These are phyloP conservation scores for Penicillium sp. DNA, from an alignment of 2,329 filamentous ascomycete genomes.

Conservation along the genomic window DNA sequence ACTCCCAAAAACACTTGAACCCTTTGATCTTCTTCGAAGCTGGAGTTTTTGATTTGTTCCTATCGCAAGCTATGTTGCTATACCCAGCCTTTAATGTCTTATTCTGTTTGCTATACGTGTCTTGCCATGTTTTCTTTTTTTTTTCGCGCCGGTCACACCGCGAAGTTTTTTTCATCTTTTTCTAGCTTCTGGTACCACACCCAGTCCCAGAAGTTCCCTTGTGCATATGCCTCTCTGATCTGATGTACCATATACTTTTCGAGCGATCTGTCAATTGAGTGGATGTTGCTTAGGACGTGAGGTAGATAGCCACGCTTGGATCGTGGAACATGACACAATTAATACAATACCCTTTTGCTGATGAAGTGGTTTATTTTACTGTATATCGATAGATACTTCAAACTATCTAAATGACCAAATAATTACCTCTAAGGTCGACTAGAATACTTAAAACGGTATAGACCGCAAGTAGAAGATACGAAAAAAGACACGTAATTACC, in stretches of 20 bases:
- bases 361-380: neutral
- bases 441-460: neutral
- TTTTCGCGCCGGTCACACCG: constrained; percentile 20
- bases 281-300: constrained; percentile 16
- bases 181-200: constrained; percentile 1
- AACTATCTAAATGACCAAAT: too few relatives aligned
- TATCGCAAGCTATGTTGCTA: constrained; percentile 31
- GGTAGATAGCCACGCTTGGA: constrained; percentile 24
- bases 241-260: constrained; percentile 13
- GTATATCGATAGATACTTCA: too few relatives aligned
- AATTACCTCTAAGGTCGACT: too few relatives aligned
- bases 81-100: constrained; percentile 39
- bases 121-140: neutral
- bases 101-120: constrained; percentile 17
- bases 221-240: constrained; percentile 13
- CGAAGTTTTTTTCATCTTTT: constrained; percentile 5
- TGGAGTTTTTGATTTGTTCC: constrained; percentile 25
- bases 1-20: constrained; percentile 18
- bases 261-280: constrained; percentile 6
- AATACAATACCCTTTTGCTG: constrained; percentile 14
- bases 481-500: neutral
- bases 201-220: neutral
- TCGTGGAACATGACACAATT: constrained; percentile 9
- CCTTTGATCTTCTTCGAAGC: constrained; percentile 11
- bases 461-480: neutral